These are phyloP conservation scores for Aureobasidium sp. DNA, from an alignment of 2,329 filamentous ascomycete species.

Conservation along the genomic window DNA sequence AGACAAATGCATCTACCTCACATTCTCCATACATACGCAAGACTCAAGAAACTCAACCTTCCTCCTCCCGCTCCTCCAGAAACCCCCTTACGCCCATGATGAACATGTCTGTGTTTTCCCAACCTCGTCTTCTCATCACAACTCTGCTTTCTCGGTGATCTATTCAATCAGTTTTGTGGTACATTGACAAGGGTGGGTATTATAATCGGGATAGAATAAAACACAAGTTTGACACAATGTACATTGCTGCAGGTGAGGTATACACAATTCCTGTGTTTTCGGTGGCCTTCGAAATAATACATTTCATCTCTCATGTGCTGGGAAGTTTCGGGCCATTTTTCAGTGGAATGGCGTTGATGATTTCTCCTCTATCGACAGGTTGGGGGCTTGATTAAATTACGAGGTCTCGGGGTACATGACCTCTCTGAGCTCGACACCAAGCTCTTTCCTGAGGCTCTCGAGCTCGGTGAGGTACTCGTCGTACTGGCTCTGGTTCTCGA, in stretches of 20 bases:
- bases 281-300: not conserved
- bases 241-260: constrained; percentile 3
- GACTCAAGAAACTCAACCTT: too few species aligned
- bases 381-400: constrained; percentile 14
- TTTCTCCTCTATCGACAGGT: constrained; percentile 6
- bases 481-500: constrained; percentile 97
- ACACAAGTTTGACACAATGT: not conserved
- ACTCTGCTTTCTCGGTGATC: not conserved
- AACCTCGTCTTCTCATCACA: not conserved
- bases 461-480: constrained; percentile 92
- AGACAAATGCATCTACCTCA: too few species aligned
- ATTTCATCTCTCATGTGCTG: not conserved
- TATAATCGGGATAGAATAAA: not conserved
- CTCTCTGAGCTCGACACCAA: constrained; percentile 86
- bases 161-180: not conserved
- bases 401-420: constrained; percentile 64
- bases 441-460: constrained; percentile 83
- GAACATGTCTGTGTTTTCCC: not conserved
- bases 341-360: constrained; percentile 7
- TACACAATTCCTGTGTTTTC: not conserved
- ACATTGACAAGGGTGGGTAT: not conserved
- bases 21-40: too few species aligned
- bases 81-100: not conserved
- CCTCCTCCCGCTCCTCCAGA: too few species aligned
- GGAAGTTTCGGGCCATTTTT: not conserved